Evolutionary conservation across 2,329 filamentous ascomycete species (phyloP), one percentile per base, ranked within the genome.

Genomic region (Didymella keratinophila): DNA sequence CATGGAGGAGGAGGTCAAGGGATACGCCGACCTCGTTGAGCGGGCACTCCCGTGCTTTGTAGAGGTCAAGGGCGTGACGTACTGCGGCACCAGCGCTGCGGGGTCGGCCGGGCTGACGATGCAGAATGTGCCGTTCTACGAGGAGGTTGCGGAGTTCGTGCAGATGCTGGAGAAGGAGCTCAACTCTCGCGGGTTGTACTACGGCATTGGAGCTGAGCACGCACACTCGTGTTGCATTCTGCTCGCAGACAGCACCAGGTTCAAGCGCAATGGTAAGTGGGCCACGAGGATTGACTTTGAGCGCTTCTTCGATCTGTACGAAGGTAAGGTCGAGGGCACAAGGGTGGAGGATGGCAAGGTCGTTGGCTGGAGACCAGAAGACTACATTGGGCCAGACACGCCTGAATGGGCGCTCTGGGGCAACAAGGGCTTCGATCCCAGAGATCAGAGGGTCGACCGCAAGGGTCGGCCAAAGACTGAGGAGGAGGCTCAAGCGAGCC

Each of bases 381-480:
- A 98, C 73, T 98, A 98, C 78, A 91, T 96, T 82, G 91, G 89
- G 4, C 83, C 83, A 39, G 84, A 90, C 66, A 98, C 93, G 36
- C 91, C 93, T 0, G 92, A 97, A 73, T 98, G 94, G 95, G 94
- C 94, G 10, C 87, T 89, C 18, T 98, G 93, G 92, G 95, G 94
- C 0, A 91, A 93, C 65, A 94, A 94, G 2, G 95, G 94, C 0
- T 98, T 98, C 75, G 92, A 98, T 79, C 94, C 94, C 0, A 84
- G 91, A 47, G 95, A 98, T 78, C 86, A 90, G 76, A 85, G 94
- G 63, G 93, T 97, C 9, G 91, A 94, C 76, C 86, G 89, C 66
- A 97, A 97, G 79, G 93, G 93, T 2, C 87, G 86, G 1, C 66
- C 70, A 5, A 79, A 75, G 68, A 56, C 18, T 9, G 66, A 67